A percentile compares a stretch with the other conserved stretches of the same genome.
Conservation (phyloP, 1,284 basidiomycete species). For the Fomitopsis schrenkii region DNA sequence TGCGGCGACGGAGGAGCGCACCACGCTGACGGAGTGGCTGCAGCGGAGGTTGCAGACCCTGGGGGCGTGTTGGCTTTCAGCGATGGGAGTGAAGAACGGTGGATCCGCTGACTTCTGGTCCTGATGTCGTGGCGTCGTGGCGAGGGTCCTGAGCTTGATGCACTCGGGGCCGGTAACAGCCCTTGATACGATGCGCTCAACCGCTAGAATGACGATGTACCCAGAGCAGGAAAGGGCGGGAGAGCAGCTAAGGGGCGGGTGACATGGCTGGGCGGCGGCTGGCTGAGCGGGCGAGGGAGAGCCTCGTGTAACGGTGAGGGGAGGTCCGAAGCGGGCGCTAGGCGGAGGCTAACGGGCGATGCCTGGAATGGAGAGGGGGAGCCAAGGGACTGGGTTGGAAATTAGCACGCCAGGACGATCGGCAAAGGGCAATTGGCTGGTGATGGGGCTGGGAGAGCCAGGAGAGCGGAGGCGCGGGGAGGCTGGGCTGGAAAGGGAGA, state of each 20-base stretch:
- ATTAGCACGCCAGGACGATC: constrained; percentile 3
- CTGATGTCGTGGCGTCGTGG: constrained; percentile 2
- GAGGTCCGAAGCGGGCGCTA: background rate
- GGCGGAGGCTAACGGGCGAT: background rate
- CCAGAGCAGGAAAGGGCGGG: background rate
- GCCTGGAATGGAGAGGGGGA: background rate
- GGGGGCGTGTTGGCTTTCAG: background rate
- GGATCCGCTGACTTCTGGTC: constrained; percentile 3
- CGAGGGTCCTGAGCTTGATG: background rate
- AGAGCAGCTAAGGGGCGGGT: background rate
- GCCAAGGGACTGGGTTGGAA: background rate
- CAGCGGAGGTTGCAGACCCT: background rate
- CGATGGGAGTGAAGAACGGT: constrained; percentile 1
- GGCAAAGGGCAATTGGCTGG: background rate
- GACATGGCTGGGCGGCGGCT: background rate
- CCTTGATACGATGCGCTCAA: background rate
- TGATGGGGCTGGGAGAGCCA: background rate
- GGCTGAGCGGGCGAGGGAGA: constrained; percentile 4
- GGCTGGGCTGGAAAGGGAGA: background rate
- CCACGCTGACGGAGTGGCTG: background rate
- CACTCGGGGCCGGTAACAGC: background rate
- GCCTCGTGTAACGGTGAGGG: constrained; percentile 8
- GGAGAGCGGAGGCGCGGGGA: background rate
- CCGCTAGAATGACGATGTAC: background rate
- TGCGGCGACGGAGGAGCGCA: background rate